Percentiles rank a stretch among this genome's conserved stretches.
Conservation (phyloP, 441 rosid species). For the Melastoma candidum region DNA sequence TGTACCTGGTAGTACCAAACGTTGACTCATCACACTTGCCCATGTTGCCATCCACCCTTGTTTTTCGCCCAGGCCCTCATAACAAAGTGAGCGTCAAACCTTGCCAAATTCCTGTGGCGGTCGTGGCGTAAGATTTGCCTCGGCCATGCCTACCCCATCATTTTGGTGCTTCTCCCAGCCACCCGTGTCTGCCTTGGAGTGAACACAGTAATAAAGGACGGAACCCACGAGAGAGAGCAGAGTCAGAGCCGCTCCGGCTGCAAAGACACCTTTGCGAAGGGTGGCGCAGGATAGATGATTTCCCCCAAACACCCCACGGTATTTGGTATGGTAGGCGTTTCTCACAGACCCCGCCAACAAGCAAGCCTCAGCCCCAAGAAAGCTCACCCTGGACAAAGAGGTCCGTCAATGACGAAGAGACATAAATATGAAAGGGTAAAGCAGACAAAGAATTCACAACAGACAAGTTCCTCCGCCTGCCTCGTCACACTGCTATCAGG, state of each 20-base stretch:
- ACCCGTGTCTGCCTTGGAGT: conserved; percentile 81
- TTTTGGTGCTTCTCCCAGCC: conserved; percentile 90
- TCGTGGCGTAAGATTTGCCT: conserved; percentile 25
- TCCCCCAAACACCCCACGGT: conserved; percentile 34
- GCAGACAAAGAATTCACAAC: not conserved
- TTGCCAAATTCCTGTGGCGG: conserved; percentile 39
- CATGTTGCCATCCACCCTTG: no score
- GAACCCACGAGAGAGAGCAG: conserved; percentile 56
- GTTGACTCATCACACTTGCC: no score
- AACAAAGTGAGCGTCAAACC: conserved; percentile 16
- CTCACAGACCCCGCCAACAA: conserved; percentile 86
- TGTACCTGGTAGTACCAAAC: no score
- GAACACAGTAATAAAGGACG: conserved; percentile 67
- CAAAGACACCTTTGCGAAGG: conserved; percentile 85
- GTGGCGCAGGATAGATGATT: conserved; percentile 54
- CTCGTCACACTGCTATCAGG: no score
- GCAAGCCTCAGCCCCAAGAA: conserved; percentile 90
- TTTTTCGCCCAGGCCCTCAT: not conserved
- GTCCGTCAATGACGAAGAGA: not conserved
- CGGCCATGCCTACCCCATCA: conserved; percentile 54
- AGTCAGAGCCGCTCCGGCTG: conserved; percentile 84
- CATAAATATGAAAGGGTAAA: not conserved
- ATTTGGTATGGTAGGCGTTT: conserved; percentile 85
- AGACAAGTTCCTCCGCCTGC: not conserved
- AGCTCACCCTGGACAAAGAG: conserved; percentile 44